Base-by-base conservation (phyloP, 2,329 filamentous ascomycete genomes). In the Leptographium radiaticola region DNA sequence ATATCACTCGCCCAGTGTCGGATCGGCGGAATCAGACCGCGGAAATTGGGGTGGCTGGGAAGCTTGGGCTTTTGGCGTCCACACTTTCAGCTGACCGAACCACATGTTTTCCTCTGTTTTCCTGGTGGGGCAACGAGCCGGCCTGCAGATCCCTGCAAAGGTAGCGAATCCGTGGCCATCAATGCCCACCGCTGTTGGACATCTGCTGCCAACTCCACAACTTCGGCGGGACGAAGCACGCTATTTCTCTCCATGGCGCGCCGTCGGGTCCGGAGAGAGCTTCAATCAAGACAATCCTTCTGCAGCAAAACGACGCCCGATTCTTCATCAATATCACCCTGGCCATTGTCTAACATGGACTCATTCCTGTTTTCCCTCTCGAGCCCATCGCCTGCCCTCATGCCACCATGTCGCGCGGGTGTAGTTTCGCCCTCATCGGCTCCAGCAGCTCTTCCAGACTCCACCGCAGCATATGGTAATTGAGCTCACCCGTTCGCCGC, bases 331-430 rank as follows among this genome's bases (percentile, higher is more conserved):
- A 36, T 10, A 6, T 47, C 6, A 15, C 12, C 16, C 8, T 13
- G 25, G 5, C 25, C 2, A 25, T 25, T 25, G 25, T 25, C 25
- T 25, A 25, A 25, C 25, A 25, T 25, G 25, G 25, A 25, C 25
- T 25, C 25, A 25, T 25, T 25, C 25, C 25, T 25, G 3, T 25
- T 25, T 2, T 25, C 25, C 25, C 25, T 5, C 25, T 5, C 25
- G 2, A 2, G 25, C 15, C 36, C 33, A 13, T 4, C 7, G 9
- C 12, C 33, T 11, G 9, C 16, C 10, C 25, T 49, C 49, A 52
- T 6, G 16, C 31, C 16, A 54, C 31, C 57, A 58, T 58, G 31
- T 58, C 57, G 5, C 45, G 53, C 25, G 57, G 57, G 38, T 58
- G 57, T 7, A 58, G 53, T 18, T 16, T 43, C 18, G 33, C 51